These are phyloP conservation scores for Phyllosticta citriasiana DNA, from an alignment of 2,329 filamentous ascomycete genomes.

Conservation along the genomic window DNA sequence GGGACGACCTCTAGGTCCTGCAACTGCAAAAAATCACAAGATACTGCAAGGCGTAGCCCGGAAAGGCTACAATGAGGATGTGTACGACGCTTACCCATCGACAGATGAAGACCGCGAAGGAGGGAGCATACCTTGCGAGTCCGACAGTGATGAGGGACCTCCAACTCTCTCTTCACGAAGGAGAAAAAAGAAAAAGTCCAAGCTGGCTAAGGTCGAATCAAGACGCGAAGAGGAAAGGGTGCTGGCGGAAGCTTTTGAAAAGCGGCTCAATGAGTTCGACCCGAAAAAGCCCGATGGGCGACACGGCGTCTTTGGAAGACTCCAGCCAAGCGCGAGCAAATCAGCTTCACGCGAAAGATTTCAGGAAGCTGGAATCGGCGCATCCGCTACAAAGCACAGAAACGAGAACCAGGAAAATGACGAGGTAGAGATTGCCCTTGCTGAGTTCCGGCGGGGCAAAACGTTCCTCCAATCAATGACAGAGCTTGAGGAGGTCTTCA, in stretches of 20 bases:
- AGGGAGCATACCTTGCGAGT: background rate
- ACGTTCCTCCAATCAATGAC: background rate
- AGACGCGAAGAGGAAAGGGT: background rate
- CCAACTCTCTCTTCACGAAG: background rate
- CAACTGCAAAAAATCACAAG: background rate
- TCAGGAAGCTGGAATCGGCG: background rate
- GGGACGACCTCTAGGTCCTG: background rate
- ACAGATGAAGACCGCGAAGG: background rate
- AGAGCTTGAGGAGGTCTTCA: background rate
- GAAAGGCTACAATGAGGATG: background rate
- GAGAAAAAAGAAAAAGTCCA: background rate
- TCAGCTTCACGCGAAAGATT: background rate
- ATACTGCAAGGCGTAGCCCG: background rate
- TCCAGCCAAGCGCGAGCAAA: background rate
- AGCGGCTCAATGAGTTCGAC: background rate
- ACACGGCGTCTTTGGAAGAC: background rate
- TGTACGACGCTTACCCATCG: background rate
- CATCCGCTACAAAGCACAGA: background rate
- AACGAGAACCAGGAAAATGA: background rate
- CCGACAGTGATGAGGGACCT: background rate
- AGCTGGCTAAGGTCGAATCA: background rate
- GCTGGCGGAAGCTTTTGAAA: background rate
- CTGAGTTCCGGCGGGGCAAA: background rate
- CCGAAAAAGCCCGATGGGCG: background rate
- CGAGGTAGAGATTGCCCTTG: background rate